Conservation (phyloP, 2,329 filamentous ascomycete genomes). For the Monilinia vaccinii-corymbosi region DNA sequence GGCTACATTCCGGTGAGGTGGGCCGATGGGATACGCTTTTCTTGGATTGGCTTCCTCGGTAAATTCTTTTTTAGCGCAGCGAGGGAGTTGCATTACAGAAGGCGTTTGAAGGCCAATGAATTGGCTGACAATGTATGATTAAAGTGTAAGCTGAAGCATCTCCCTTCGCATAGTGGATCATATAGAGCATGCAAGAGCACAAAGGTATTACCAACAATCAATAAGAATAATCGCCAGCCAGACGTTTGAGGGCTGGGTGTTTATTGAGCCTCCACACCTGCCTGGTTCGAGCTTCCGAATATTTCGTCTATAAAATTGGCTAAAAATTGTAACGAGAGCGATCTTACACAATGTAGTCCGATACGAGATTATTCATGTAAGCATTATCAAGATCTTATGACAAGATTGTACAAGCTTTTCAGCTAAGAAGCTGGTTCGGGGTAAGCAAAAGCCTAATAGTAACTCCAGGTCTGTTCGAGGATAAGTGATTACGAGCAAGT, state of each 20-base stretch:
- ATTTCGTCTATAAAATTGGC: not conserved
- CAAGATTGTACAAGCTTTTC: not conserved
- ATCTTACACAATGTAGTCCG: not conserved
- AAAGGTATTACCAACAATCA: not conserved
- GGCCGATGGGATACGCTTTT: not conserved
- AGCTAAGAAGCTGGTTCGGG: not conserved
- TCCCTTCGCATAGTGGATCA: not conserved
- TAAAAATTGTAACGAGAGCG: not conserved
- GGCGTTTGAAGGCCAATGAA: slow-evolving; percentile 4
- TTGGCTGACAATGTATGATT: slow-evolving; percentile 3
- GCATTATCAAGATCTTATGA: not conserved
- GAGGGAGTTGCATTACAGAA: not conserved
- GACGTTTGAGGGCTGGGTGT: not conserved
- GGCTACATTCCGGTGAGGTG: not conserved
- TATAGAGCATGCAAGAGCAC: not conserved
- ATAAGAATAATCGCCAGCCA: not conserved
- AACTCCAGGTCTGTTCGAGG: no score
- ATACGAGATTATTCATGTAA: not conserved
- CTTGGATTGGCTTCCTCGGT: not conserved
- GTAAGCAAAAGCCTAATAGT: not conserved
- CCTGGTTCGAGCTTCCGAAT: not conserved
- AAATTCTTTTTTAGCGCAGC: slow-evolving; percentile 1
- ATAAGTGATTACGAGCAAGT: no score
- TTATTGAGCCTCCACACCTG: not conserved
- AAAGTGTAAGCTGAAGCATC: not conserved